Percentiles rank a stretch among this genome's conserved stretches.
phyloP scores from a whole-genome alignment of 2,329 filamentous ascomycete species.

The Scleromitrula shiraiana region DNA sequence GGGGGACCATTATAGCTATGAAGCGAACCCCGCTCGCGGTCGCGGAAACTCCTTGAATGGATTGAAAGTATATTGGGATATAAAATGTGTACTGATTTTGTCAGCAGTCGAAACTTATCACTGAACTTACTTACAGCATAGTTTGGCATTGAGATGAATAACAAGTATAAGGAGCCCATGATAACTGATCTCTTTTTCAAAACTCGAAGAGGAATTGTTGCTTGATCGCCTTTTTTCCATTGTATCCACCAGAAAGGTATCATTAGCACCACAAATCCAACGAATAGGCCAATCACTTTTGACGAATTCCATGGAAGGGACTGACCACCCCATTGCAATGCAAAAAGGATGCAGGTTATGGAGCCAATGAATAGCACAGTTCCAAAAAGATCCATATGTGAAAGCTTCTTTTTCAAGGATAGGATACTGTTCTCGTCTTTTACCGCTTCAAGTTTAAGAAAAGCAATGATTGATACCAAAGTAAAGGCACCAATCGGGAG shows the following conservation, averaged over 20 bases:
- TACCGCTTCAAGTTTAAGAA: neutral
- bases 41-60: neutral
- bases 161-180: neutral
- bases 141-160: neutral
- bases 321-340: constrained; percentile 30
- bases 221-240: neutral
- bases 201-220: neutral
- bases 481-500: constrained; percentile 26
- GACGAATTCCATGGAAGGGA: constrained; percentile 27
- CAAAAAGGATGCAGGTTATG: constrained; percentile 29
- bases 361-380: constrained; percentile 27
- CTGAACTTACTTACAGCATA: neutral
- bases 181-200: neutral
- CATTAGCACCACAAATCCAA: neutral
- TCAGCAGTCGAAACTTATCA: neutral
- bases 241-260: neutral
- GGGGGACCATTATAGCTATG: neutral
- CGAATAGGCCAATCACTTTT: constrained; percentile 19
- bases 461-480: constrained; percentile 1
- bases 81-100: neutral
- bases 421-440: neutral
- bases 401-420: neutral
- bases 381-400: neutral
- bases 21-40: neutral
- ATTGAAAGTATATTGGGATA: neutral